A percentile compares a stretch with the other conserved stretches of the same genome.
These are phyloP conservation scores for Botrytis elliptica DNA, from an alignment of 2,329 filamentous ascomycete genomes.

Conservation along the genomic window DNA sequence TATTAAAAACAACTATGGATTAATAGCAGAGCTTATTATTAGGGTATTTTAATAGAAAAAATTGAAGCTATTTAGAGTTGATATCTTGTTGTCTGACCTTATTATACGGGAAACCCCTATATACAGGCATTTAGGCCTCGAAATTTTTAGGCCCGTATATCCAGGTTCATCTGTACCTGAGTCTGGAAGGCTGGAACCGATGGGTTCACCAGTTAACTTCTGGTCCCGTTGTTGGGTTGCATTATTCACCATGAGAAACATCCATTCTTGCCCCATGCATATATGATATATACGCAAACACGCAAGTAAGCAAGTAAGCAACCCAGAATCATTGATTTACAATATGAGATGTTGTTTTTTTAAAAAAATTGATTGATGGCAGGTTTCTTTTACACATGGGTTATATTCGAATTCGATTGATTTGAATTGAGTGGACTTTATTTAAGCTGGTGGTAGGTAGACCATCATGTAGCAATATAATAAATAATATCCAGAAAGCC, in stretches of 20 bases:
- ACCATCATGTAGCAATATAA: no score
- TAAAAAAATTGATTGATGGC: neutral
- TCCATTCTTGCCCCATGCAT: neutral
- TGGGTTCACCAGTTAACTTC: neutral
- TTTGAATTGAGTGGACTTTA: neutral
- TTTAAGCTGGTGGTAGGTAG: neutral
- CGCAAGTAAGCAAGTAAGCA: neutral
- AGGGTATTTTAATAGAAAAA: no score
- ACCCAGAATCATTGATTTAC: neutral
- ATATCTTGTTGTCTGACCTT: no score
- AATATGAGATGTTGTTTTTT: neutral
- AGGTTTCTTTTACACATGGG: neutral
- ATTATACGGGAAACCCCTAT: no score
- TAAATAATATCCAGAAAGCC: no score
- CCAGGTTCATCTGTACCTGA: no score
- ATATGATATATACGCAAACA: neutral
- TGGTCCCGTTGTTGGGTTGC: neutral
- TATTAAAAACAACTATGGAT: no score
- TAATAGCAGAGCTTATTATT: no score
- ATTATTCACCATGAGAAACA: neutral
- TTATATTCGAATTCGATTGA: neutral
- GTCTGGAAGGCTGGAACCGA: no score
- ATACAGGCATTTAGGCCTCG: no score
- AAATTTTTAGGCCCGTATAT: no score
- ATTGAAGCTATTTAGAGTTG: no score